Conservation (phyloP, 2,329 filamentous ascomycete genomes). For the Aspergillus sp. region DNA sequence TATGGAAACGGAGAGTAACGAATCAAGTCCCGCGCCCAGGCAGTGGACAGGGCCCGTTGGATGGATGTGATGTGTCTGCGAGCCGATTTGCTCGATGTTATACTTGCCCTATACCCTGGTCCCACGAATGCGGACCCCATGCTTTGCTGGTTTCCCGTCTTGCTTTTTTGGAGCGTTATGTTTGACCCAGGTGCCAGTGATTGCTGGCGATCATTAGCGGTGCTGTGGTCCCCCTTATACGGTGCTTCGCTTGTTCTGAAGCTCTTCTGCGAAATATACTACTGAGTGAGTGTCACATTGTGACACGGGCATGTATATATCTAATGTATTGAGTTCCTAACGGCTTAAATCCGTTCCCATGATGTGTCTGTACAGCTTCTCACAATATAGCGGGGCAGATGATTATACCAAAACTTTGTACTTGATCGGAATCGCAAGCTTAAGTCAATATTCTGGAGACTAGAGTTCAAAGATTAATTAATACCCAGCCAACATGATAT, state of each 20-base stretch:
- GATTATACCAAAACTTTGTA: not conserved
- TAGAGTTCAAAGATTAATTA: not conserved
- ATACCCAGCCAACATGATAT: not conserved
- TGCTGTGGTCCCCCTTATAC: not conserved
- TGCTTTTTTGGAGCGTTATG: not conserved
- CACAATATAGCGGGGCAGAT: not conserved
- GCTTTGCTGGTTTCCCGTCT: not conserved
- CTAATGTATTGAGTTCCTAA: no score
- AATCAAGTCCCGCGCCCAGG: conserved; percentile 20
- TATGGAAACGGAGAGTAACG: conserved; percentile 29
- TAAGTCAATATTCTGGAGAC: not conserved
- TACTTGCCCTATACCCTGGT: conserved; percentile 4
- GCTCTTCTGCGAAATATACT: not conserved
- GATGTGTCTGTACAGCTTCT: not conserved
- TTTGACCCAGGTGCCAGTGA: not conserved
- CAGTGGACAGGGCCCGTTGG: conserved; percentile 29
- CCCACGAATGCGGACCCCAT: not conserved
- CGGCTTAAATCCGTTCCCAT: not conserved
- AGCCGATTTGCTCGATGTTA: not conserved
- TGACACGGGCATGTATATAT: no score
- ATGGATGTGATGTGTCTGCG: conserved; percentile 29
- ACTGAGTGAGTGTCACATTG: no score
- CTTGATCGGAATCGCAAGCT: not conserved
- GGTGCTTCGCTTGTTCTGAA: not conserved
- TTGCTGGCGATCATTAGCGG: conserved; percentile 7